phyloP scores from a whole-genome alignment of 2,329 filamentous ascomycete species.

The Cladosporium sp. region DNA sequence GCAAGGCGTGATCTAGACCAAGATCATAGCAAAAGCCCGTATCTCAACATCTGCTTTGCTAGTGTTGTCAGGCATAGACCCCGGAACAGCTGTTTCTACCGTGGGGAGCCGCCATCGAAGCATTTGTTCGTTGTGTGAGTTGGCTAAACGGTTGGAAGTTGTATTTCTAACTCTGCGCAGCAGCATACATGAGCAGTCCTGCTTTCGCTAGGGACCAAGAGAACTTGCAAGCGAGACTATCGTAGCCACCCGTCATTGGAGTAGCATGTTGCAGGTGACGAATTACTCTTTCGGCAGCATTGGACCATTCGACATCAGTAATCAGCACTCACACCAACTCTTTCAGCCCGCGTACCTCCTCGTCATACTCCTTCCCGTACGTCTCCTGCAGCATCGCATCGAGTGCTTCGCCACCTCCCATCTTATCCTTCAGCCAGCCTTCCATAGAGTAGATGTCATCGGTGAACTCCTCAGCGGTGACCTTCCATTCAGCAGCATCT shows the following conservation, averaged over 20 bases:
- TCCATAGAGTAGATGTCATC: conserved; percentile 52
- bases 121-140: background rate
- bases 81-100: background rate
- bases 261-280: background rate
- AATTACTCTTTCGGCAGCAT: background rate
- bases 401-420: conserved; percentile 41
- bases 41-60: background rate
- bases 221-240: background rate
- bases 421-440: conserved; percentile 43
- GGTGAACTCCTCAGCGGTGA: conserved; percentile 42
- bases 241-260: background rate
- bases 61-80: background rate
- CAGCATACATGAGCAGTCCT: background rate
- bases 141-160: background rate
- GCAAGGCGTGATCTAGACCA: background rate
- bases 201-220: background rate
- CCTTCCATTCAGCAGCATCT: conserved; percentile 35
- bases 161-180: background rate
- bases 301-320: background rate
- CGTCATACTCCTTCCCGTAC: conserved; percentile 58
- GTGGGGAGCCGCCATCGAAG: background rate
- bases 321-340: conserved; percentile 35
- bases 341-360: conserved; percentile 55
- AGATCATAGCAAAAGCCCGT: background rate
- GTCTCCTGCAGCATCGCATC: conserved; percentile 47